Percentiles rank a stretch among this genome's conserved stretches.
phyloP scores from a whole-genome alignment of 306 rosid genomes.

The Inga laurina region DNA sequence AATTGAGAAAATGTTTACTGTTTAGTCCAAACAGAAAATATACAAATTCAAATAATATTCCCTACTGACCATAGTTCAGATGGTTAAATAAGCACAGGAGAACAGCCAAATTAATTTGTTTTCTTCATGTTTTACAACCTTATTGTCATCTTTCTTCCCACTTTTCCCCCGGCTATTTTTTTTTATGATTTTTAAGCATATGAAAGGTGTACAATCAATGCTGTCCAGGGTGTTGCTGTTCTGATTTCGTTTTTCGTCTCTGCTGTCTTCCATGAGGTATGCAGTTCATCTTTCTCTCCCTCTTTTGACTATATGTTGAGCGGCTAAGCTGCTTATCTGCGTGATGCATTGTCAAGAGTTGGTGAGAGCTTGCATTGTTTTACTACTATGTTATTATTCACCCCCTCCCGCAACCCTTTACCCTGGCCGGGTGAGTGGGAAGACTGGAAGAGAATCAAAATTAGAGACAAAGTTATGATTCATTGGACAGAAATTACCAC shows the following conservation, averaged over 20 bases:
- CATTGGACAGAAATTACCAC: not conserved
- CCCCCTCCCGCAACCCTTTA: not conserved
- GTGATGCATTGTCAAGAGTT: not conserved
- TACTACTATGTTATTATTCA: not conserved
- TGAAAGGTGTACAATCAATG: slow-evolving; percentile 22
- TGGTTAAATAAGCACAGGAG: slow-evolving; percentile 6
- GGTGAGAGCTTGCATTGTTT: not conserved
- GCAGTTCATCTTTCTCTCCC: slow-evolving; percentile 12
- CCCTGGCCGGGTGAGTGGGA: not conserved
- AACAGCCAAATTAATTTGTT: not conserved
- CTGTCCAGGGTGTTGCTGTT: slow-evolving; percentile 68
- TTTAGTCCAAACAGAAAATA: not conserved
- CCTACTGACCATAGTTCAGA: not conserved
- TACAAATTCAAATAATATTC: not conserved
- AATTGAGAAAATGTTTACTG: not conserved
- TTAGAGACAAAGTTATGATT: not conserved
- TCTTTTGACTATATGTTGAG: not conserved
- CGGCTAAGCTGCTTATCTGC: slow-evolving; percentile 29
- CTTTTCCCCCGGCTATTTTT: not conserved
- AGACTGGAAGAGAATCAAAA: not conserved
- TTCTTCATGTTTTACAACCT: not conserved
- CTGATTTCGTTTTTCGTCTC: slow-evolving; percentile 79
- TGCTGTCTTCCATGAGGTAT: slow-evolving; percentile 95
- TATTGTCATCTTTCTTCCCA: not conserved
- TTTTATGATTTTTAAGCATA: slow-evolving; percentile 12